Evolutionary conservation across 2,329 filamentous ascomycete species (phyloP).

Genomic region (Achaetomium macrosporum): DNA sequence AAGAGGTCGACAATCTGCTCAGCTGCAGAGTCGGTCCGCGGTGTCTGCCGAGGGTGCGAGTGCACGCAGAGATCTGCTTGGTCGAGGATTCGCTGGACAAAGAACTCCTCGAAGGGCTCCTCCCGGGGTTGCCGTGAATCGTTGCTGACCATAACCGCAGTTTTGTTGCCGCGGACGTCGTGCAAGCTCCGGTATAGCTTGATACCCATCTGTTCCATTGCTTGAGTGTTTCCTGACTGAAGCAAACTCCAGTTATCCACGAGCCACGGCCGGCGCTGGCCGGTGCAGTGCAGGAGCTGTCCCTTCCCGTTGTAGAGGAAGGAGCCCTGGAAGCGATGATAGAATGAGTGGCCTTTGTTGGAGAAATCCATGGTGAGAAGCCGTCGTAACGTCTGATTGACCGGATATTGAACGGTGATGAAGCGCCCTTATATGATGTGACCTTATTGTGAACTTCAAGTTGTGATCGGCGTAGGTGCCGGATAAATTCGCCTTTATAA

Average conservation of each 20-base stretch:
- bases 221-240: not conserved
- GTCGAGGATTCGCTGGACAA: constrained; percentile 14
- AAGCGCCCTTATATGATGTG: not conserved
- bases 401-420: not conserved
- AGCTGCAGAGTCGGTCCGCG: not conserved
- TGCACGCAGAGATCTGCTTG: constrained; percentile 13
- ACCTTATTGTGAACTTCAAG: no score
- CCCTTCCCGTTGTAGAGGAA: constrained; percentile 1
- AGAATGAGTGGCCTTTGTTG: constrained; percentile 19
- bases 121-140: not conserved
- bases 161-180: not conserved
- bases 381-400: no score
- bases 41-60: not conserved
- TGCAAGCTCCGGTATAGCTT: constrained; percentile 4
- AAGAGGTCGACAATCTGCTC: constrained; percentile 15
- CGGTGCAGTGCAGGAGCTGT: constrained; percentile 8
- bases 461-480: no score
- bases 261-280: constrained; percentile 9
- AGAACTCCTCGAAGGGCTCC: constrained; percentile 14
- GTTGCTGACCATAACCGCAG: constrained; percentile 3
- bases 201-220: not conserved
- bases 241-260: constrained; percentile 10
- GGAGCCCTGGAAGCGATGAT: constrained; percentile 11
- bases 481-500: no score
- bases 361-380: constrained; percentile 13